phyloP scores from a whole-genome alignment of 2,329 filamentous ascomycete genomes.

The Pseudogymnoascus pannorum region DNA sequence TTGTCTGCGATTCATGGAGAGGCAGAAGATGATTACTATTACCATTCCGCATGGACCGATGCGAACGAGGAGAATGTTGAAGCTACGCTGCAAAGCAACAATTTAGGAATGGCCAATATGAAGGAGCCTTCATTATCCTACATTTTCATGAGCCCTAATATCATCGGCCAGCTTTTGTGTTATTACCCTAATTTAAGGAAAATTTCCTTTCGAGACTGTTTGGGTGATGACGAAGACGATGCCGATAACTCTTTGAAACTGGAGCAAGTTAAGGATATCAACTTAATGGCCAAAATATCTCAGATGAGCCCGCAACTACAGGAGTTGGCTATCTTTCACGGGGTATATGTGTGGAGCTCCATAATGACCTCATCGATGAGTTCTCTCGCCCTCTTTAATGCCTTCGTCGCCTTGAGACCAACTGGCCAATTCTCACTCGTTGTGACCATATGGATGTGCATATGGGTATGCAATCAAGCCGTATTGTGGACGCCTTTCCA shows the following conservation, averaged over 20 bases:
- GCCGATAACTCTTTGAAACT: neutral
- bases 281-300: neutral
- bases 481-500: neutral
- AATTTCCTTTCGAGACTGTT: neutral
- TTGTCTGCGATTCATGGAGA: neutral
- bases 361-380: neutral
- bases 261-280: no score
- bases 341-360: neutral
- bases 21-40: neutral
- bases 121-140: neutral
- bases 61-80: neutral
- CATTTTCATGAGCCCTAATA: neutral
- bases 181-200: neutral
- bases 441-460: rapidly evolving
- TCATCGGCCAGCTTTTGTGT: neutral
- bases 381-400: neutral
- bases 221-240: neutral
- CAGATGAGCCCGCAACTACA: neutral
- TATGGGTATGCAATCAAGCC: neutral
- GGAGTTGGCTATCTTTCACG: neutral
- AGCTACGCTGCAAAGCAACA: neutral
- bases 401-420: neutral
- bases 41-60: neutral
- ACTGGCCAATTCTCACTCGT: neutral
- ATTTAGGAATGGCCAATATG: neutral